A percentile compares a stretch with the other conserved stretches of the same genome.
Evolutionary conservation across 768 basidiomycete genomes (phyloP).

Genomic region (Crassisporium funariophilum): DNA sequence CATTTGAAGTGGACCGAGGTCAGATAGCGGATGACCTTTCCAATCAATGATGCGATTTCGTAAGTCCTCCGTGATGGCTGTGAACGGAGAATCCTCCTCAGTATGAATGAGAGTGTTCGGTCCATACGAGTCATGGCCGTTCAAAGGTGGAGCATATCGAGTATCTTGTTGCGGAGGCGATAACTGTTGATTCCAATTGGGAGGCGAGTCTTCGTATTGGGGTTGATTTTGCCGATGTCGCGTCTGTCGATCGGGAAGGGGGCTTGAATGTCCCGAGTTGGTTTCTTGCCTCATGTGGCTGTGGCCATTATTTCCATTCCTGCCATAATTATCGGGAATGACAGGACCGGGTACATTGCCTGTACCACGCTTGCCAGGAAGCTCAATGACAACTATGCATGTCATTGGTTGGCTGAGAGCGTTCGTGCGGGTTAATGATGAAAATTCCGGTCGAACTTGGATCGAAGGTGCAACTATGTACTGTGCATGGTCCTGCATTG

Average conservation of each 20-base stretch:
- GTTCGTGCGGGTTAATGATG: slow-evolving; percentile 70
- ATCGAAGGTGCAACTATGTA: slow-evolving; percentile 93
- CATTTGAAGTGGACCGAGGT: slow-evolving; percentile 87
- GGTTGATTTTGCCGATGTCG: slow-evolving; percentile 26
- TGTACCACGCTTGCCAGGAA: slow-evolving; percentile 71
- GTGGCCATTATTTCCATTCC: slow-evolving; percentile 26
- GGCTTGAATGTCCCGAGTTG: slow-evolving; percentile 46
- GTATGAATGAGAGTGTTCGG: slow-evolving; percentile 39
- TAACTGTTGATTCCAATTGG: slow-evolving; percentile 29
- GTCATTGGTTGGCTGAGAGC: slow-evolving; percentile 84
- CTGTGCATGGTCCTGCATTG: slow-evolving; percentile 47
- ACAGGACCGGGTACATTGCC: slow-evolving; percentile 57
- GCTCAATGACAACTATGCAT: slow-evolving; percentile 91
- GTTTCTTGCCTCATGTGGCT: slow-evolving; percentile 28
- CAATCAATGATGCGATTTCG: slow-evolving; percentile 91
- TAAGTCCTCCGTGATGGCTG: slow-evolving; percentile 84
- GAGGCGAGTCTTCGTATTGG: slow-evolving; percentile 27
- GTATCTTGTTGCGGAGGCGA: slow-evolving; percentile 27
- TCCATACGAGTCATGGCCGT: slow-evolving; percentile 34
- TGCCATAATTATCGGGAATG: slow-evolving; percentile 48
- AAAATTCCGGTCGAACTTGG: slow-evolving; percentile 91
- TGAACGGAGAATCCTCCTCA: slow-evolving; percentile 78
- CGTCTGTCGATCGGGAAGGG: slow-evolving; percentile 37
- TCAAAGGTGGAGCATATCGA: slow-evolving; percentile 34
- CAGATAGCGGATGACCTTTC: slow-evolving; percentile 92